These are phyloP conservation scores for Mycena chlorophos DNA, from an alignment of 768 basidiomycete genomes.

Conservation along the genomic window DNA sequence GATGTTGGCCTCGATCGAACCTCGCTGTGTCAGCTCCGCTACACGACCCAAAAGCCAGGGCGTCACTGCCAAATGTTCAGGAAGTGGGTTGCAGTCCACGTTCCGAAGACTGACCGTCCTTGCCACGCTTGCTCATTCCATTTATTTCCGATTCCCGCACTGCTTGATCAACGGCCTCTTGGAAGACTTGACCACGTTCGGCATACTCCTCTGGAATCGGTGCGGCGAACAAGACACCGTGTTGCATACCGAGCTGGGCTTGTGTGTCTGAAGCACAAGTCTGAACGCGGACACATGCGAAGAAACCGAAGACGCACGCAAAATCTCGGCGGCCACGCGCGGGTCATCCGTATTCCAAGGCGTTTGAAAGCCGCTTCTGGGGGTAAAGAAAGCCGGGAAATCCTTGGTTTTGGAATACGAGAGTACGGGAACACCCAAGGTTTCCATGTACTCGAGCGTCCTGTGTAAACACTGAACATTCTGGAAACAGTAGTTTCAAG, in stretches of 20 bases:
- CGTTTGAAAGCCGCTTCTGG: slow-evolving; percentile 81
- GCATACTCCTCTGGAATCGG: slow-evolving; percentile 86
- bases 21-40: slow-evolving; percentile 73
- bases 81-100: neutral
- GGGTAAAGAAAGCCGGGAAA: slow-evolving; percentile 94
- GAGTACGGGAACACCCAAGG: slow-evolving; percentile 88
- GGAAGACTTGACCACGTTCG: slow-evolving; percentile 63
- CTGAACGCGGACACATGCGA: neutral
- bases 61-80: slow-evolving; percentile 48
- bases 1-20: slow-evolving; percentile 75
- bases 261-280: slow-evolving; percentile 58
- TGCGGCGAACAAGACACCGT: slow-evolving; percentile 81
- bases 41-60: slow-evolving; percentile 91
- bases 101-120: slow-evolving; percentile 45
- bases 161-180: slow-evolving; percentile 80
- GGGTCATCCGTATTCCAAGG: slow-evolving; percentile 77
- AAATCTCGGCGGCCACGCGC: slow-evolving; percentile 64
- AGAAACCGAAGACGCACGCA: slow-evolving; percentile 50
- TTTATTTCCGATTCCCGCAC: slow-evolving; percentile 79
- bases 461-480: slow-evolving; percentile 35
- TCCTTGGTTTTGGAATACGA: slow-evolving; percentile 73
- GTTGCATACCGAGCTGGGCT: slow-evolving; percentile 66
- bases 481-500: neutral
- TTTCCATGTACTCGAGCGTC: slow-evolving; percentile 90
- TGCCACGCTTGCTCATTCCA: slow-evolving; percentile 78